These are phyloP conservation scores for Moesziomyces globuligerus DNA, from an alignment of 1,284 basidiomycete species.

Conservation along the genomic window DNA sequence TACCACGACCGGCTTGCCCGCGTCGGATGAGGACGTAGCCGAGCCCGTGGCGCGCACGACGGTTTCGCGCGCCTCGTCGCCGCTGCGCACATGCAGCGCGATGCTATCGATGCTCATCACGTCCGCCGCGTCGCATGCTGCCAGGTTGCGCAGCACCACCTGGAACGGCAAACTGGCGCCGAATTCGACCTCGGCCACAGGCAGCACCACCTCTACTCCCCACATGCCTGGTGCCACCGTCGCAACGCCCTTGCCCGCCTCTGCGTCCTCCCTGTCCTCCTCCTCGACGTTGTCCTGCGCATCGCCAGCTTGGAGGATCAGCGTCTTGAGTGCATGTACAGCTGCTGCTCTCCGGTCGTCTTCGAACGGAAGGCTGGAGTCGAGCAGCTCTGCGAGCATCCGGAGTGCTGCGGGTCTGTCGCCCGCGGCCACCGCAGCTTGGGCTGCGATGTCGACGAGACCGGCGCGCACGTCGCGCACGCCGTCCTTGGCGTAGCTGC, in stretches of 20 bases:
- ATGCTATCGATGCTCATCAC: constrained; percentile 1
- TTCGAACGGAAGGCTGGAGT: constrained; percentile 3
- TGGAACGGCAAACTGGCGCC: constrained; percentile 15
- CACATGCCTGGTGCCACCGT: constrained; percentile 5
- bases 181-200: constrained; percentile 17
- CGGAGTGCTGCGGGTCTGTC: constrained; percentile 20
- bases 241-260: not conserved
- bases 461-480: constrained; percentile 13
- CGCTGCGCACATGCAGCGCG: constrained; percentile 8
- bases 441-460: constrained; percentile 29
- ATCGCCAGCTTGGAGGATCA: constrained; percentile 4
- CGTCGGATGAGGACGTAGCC: not conserved
- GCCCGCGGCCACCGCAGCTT: constrained; percentile 15
- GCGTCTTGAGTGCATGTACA: constrained; percentile 11
- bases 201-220: constrained; percentile 7
- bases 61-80: not conserved
- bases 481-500: constrained; percentile 43
- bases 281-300: not conserved
- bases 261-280: not conserved
- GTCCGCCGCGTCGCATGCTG: constrained; percentile 7
- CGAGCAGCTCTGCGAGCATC: constrained; percentile 25
- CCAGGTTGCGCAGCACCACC: constrained; percentile 14
- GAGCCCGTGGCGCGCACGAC: constrained; percentile 2
- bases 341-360: constrained; percentile 3
- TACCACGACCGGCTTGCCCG: constrained; percentile 3